Conservation (phyloP, 1,284 basidiomycete species). For the Puccinia novopanici region DNA sequence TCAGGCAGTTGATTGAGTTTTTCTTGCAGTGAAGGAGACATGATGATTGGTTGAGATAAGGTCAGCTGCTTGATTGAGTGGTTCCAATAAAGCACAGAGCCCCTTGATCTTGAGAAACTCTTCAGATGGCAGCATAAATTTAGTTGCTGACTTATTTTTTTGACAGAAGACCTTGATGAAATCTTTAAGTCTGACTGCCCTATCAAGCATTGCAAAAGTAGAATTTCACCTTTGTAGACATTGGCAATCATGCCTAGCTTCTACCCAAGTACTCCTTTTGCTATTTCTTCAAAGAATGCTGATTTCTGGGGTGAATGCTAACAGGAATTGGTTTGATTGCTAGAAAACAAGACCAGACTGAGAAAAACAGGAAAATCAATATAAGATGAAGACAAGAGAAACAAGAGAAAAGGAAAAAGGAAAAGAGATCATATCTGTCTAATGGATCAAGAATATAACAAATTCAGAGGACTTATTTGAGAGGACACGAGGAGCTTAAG, state of each 20-base stretch:
- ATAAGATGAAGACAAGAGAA: no score
- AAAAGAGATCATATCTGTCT: no score
- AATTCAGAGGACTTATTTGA: no score
- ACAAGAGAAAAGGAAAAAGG: no score
- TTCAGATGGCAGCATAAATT: neutral
- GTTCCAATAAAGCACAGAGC: neutral
- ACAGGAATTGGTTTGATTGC: no score
- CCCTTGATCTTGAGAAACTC: neutral
- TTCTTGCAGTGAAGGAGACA: no score
- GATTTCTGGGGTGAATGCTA: constrained; percentile 13
- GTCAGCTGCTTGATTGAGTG: neutral
- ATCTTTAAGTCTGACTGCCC: neutral
- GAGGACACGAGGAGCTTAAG: no score
- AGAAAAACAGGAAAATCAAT: no score
- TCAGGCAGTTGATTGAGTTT: no score
- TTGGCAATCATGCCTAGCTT: neutral
- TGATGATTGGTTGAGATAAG: neutral
- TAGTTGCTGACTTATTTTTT: neutral
- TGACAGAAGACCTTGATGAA: neutral
- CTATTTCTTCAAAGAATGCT: neutral
- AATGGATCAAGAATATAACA: no score
- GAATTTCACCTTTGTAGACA: neutral
- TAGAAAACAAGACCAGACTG: no score
- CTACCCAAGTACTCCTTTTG: neutral
- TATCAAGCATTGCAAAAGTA: neutral